These are phyloP conservation scores for Ophiostoma populinum DNA, from an alignment of 2,329 filamentous ascomycete genomes.

Conservation along the genomic window DNA sequence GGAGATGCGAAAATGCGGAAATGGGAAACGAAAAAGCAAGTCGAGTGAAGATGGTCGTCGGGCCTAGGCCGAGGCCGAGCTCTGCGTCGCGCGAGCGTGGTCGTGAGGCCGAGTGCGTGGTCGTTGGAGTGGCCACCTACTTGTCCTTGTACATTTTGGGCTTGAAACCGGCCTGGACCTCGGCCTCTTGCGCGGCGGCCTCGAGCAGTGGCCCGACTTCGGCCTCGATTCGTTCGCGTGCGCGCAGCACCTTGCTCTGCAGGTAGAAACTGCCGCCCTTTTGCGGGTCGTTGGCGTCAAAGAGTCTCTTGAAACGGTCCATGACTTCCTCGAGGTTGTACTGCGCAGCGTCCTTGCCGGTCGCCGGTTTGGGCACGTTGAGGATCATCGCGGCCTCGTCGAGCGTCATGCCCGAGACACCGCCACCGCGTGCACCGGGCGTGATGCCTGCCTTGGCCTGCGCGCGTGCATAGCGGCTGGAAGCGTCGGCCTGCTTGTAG, in stretches of 20 bases:
- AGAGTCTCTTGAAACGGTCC: slow-evolving; percentile 82
- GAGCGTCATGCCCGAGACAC: slow-evolving; percentile 63
- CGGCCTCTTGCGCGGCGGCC: slow-evolving; percentile 56
- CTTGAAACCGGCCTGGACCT: slow-evolving; percentile 74
- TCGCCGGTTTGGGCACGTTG: slow-evolving; percentile 67
- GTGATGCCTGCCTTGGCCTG: slow-evolving; percentile 41
- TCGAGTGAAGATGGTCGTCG: slow-evolving; percentile 32
- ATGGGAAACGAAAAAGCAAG: slow-evolving; percentile 11
- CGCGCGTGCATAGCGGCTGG: slow-evolving; percentile 63
- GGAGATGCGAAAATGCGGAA: slow-evolving; percentile 8
- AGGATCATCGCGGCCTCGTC: slow-evolving; percentile 96
- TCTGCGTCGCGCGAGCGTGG: not conserved
- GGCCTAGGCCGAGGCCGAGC: too few relatives aligned
- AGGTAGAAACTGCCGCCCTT: slow-evolving; percentile 97
- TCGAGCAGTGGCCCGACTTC: slow-evolving; percentile 61
- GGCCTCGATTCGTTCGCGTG: slow-evolving; percentile 78
- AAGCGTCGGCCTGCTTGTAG: slow-evolving; percentile 85
- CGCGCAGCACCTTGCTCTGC: slow-evolving; percentile 88
- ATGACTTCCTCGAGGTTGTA: slow-evolving; percentile 60
- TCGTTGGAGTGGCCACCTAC: slow-evolving; percentile 1
- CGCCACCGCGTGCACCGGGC: slow-evolving; percentile 23
- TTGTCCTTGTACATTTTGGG: slow-evolving; percentile 88
- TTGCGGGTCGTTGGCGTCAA: slow-evolving; percentile 84
- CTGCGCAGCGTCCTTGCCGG: slow-evolving; percentile 27
- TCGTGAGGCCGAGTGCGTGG: not conserved